A percentile compares a stretch with the other conserved stretches of the same genome.
Evolutionary conservation across 2,329 filamentous ascomycete genomes (phyloP).

Genomic region (Cytospora piceicola): DNA sequence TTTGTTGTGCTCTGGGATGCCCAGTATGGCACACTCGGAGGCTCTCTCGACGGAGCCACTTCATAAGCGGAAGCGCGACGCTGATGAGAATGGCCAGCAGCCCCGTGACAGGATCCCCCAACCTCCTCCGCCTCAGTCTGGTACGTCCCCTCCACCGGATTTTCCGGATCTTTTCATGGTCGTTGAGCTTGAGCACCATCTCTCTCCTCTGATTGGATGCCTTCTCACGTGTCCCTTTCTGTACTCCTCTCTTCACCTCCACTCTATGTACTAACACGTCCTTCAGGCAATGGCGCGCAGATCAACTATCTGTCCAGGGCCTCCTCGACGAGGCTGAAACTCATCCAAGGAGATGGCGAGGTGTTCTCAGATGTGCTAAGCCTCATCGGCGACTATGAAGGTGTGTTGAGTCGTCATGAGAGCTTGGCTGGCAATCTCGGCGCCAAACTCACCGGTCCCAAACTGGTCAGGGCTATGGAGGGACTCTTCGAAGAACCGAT

Average conservation of each 20-base stretch:
- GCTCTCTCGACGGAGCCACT: constrained; percentile 36
- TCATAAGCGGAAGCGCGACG: constrained; percentile 54
- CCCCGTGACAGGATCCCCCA: constrained; percentile 48
- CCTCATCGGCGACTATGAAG: constrained; percentile 78
- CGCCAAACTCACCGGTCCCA: constrained; percentile 79
- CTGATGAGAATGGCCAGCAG: constrained; percentile 48
- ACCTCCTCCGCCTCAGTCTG: constrained; percentile 49
- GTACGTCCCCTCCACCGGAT: constrained; percentile 43
- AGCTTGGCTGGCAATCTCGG: constrained; percentile 85
- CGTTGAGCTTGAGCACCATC: not conserved
- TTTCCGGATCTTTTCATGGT: constrained; percentile 25
- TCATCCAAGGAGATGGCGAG: constrained; percentile 62
- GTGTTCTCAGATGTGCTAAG: constrained; percentile 74
- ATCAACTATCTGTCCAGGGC: constrained; percentile 60
- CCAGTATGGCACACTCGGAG: constrained; percentile 46
- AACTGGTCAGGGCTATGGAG: constrained; percentile 84
- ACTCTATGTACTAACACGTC: constrained; percentile 13
- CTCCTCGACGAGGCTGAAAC: constrained; percentile 48
- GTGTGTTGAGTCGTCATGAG: constrained; percentile 81
- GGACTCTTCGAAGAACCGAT: constrained; percentile 83
- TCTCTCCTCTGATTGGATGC: not conserved
- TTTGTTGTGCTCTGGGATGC: constrained; percentile 29
- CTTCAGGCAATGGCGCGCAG: constrained; percentile 42
- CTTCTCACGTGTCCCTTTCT: constrained; percentile 4
- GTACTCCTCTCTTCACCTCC: constrained; percentile 27